Evolutionary conservation across 495 filamentous ascomycete genomes (phyloP).

Genomic region (Tuber microsphaerosporum): DNA sequence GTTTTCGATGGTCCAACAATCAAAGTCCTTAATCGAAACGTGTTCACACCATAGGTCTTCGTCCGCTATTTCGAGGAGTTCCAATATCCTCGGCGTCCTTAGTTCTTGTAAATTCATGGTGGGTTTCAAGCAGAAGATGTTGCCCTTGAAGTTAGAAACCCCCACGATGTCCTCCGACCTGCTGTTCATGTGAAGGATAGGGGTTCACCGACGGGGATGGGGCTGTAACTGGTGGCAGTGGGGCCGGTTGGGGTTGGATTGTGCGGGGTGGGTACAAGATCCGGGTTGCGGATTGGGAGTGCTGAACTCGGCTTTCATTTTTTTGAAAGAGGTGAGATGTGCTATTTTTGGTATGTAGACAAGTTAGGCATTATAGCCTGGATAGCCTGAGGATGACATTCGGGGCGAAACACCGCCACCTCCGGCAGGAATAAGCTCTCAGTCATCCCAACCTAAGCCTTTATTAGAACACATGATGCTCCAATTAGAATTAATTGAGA

Average conservation of each 20-base stretch:
- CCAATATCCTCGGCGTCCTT: not conserved
- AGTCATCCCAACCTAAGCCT: not conserved
- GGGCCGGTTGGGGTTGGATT: not conserved
- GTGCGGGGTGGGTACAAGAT: not conserved
- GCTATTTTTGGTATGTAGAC: not conserved
- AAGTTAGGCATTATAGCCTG: not conserved
- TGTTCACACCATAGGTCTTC: not conserved
- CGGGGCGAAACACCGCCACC: not conserved
- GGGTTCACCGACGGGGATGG: too few relatives aligned
- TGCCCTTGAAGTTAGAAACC: too few relatives aligned
- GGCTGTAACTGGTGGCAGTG: conserved; percentile 34
- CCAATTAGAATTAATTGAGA: not conserved
- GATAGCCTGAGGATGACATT: not conserved
- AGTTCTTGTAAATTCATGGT: not conserved
- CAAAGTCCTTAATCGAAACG: not conserved
- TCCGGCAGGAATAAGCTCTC: not conserved
- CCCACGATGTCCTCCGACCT: too few relatives aligned
- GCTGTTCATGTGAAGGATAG: too few relatives aligned
- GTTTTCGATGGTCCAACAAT: not conserved
- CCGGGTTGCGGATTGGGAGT: not conserved
- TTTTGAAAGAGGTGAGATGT: not conserved
- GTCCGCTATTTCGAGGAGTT: not conserved
- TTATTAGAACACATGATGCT: not conserved
- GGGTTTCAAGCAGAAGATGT: not conserved
- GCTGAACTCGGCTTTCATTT: not conserved